Conservation (phyloP, 169 alveolate species). For the Eimeria sp. region DNA sequence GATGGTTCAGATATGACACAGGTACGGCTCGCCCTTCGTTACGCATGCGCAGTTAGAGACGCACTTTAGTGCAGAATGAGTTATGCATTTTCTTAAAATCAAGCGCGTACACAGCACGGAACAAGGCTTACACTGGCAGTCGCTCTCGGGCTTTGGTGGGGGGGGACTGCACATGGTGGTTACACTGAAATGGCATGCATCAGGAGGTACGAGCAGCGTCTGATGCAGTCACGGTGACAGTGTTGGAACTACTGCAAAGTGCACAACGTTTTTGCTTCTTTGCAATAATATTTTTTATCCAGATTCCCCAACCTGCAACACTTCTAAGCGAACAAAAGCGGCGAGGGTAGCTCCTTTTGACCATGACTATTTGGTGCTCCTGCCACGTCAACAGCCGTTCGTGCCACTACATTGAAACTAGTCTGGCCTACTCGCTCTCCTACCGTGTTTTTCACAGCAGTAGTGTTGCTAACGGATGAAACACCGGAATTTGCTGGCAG, state of each 20-base stretch:
- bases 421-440: background rate
- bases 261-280: background rate
- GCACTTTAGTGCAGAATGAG: background rate
- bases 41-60: background rate
- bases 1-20: background rate
- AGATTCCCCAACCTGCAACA: background rate
- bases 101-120: no score
- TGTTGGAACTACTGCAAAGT: background rate
- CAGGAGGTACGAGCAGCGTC: no score
- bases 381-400: background rate
- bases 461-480: background rate
- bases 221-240: background rate
- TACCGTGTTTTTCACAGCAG: background rate
- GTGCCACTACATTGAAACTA: background rate
- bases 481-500: background rate
- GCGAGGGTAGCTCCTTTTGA: background rate
- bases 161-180: no score
- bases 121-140: no score
- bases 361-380: background rate
- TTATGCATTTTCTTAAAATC: no score
- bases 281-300: no score
- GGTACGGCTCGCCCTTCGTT: background rate
- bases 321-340: background rate
- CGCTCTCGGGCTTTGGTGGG: no score
- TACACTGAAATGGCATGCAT: no score